These are phyloP conservation scores for Hyaloperonospora brassicae DNA, from an alignment of 352 stramenopile species.

Conservation along the genomic window DNA sequence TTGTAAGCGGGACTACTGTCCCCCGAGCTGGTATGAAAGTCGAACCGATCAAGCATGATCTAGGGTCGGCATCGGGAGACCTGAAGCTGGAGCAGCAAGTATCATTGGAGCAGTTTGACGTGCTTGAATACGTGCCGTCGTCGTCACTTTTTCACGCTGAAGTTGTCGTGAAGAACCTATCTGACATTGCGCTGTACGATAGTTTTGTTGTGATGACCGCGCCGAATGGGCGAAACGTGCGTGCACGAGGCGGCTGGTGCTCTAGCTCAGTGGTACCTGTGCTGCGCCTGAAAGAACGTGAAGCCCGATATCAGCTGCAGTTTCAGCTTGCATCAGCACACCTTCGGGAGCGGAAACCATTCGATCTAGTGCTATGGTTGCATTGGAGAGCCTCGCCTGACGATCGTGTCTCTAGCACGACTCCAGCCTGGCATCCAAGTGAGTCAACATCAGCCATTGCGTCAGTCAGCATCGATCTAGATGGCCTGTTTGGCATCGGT, in stretches of 20 bases:
- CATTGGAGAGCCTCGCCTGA: constrained; percentile 15
- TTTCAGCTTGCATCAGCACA: constrained; percentile 23
- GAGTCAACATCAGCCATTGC: constrained; percentile 15
- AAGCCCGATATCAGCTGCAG: constrained; percentile 20
- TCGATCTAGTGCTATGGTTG: constrained; percentile 25
- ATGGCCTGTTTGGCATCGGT: constrained; percentile 9
- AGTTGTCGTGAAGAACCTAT: constrained; percentile 26
- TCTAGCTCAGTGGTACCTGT: constrained; percentile 14
- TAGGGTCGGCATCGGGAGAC: background rate
- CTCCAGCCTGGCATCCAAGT: constrained; percentile 3
- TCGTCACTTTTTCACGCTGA: constrained; percentile 27
- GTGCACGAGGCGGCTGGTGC: constrained; percentile 15
- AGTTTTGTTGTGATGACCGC: constrained; percentile 25
- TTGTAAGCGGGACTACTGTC: constrained; percentile 8
- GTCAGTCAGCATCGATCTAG: constrained; percentile 15
- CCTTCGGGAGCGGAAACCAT: constrained; percentile 18
- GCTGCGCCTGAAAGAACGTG: background rate
- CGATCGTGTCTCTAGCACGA: background rate
- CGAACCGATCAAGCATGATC: constrained; percentile 1
- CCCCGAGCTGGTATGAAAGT: constrained; percentile 2
- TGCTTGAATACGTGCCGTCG: constrained; percentile 34
- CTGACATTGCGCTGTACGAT: constrained; percentile 12
- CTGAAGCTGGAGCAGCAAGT: constrained; percentile 16
- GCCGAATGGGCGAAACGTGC: background rate
- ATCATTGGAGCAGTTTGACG: constrained; percentile 23